Conservation (phyloP, 805 yeast species). For the Phaffomyces opuntiae region DNA sequence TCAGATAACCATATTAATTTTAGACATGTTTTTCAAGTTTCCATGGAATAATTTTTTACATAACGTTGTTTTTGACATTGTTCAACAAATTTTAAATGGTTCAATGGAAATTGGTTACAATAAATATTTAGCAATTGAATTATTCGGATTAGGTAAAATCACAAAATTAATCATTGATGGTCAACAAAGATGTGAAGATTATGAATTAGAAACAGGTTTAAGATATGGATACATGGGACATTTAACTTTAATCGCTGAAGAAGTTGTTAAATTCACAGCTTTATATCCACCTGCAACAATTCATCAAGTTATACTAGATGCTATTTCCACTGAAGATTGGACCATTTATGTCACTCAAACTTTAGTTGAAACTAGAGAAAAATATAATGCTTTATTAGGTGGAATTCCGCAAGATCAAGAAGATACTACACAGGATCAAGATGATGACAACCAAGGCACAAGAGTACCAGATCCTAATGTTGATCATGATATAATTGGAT, state of each 20-base stretch:
- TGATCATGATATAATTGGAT: conserved; percentile 27
- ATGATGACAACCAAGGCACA: conserved; percentile 26
- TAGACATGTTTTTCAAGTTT: conserved; percentile 68
- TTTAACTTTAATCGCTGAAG: conserved; percentile 86
- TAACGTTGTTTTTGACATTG: conserved; percentile 92
- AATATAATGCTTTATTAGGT: conserved; percentile 90
- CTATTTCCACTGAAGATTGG: conserved; percentile 50
- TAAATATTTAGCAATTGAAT: conserved; percentile 63
- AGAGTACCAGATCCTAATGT: conserved; percentile 26
- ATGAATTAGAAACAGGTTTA: conserved; percentile 52
- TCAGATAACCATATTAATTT: conserved; percentile 57
- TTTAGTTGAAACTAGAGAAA: conserved; percentile 82
- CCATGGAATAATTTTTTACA: conserved; percentile 98
- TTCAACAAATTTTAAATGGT: conserved; percentile 92
- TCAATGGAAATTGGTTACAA: conserved; percentile 80
- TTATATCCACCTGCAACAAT: conserved; percentile 21
- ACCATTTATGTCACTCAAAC: conserved; percentile 74
- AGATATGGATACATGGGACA: conserved; percentile 98
- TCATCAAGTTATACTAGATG: conserved; percentile 30
- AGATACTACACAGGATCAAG: conserved; percentile 27
- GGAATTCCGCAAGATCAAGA: conserved; percentile 36
- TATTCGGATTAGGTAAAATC: conserved; percentile 58
- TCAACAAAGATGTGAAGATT: conserved; percentile 49
- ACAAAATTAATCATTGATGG: conserved; percentile 56
- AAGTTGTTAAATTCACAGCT: conserved; percentile 75